Conservation (phyloP, 129 eudicot genomes). For the Escallonia herrerae region DNA sequence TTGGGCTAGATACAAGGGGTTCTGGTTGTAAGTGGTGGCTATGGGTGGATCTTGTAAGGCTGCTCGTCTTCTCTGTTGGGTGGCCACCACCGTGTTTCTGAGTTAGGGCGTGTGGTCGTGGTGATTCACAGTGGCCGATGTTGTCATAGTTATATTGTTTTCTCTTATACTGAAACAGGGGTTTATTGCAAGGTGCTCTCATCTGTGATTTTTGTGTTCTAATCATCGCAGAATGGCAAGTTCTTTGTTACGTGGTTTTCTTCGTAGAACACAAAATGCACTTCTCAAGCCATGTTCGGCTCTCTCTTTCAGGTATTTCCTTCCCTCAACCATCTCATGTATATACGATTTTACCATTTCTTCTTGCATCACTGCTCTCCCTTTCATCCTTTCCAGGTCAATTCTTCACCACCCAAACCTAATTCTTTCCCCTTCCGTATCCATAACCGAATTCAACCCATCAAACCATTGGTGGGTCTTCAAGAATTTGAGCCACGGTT, state of each 20-base stretch:
- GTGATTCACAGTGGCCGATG: too few relatives aligned
- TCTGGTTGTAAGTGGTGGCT: too few relatives aligned
- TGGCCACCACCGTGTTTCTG: too few relatives aligned
- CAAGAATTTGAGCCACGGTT: constrained; percentile 27
- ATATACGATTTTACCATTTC: neutral
- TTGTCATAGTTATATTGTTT: too few relatives aligned
- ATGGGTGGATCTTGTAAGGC: too few relatives aligned
- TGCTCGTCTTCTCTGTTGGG: too few relatives aligned
- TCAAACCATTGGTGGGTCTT: constrained; percentile 12
- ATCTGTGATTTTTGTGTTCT: too few relatives aligned
- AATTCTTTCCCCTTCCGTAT: neutral
- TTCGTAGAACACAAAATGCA: neutral
- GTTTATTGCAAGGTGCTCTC: too few relatives aligned
- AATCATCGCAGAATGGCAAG: neutral
- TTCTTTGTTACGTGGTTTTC: neutral
- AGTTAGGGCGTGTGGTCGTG: too few relatives aligned
- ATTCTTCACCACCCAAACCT: constrained; percentile 9
- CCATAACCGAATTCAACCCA: neutral
- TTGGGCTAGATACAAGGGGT: too few relatives aligned
- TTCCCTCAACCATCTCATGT: neutral
- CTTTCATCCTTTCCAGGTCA: constrained; percentile 2
- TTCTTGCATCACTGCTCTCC: neutral
- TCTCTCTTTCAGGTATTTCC: neutral
- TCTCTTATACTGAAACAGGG: too few relatives aligned
- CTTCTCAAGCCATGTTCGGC: neutral